Conservation (phyloP, 306 rosid species). For the Trichosanthes cucumerina region DNA sequence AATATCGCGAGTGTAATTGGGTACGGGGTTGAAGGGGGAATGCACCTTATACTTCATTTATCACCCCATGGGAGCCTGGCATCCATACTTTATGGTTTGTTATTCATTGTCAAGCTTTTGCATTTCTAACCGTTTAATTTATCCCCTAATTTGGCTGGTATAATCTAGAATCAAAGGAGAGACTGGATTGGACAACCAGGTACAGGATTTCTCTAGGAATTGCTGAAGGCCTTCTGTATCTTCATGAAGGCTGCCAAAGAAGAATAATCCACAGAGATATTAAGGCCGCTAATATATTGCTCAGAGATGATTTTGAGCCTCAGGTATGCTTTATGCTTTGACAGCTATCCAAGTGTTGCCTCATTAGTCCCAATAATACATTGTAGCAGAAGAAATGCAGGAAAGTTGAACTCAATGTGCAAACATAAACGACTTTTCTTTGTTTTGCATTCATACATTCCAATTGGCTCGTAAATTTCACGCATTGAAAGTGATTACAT, state of each 20-base stretch:
- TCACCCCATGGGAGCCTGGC: constrained; percentile 93
- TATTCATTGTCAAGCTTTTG: constrained; percentile 7
- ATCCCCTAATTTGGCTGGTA: neutral
- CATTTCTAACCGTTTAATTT: constrained; percentile 5
- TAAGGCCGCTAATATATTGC: constrained; percentile 88
- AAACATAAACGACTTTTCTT: neutral
- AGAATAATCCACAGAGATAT: constrained; percentile 94
- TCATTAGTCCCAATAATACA: neutral
- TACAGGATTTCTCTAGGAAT: constrained; percentile 67
- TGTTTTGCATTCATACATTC: neutral
- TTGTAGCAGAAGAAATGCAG: neutral
- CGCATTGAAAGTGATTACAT: neutral
- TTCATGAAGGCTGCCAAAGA: constrained; percentile 90
- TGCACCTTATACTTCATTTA: constrained; percentile 90
- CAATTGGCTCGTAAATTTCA: neutral
- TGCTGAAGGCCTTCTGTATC: constrained; percentile 83
- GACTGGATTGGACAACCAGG: constrained; percentile 61
- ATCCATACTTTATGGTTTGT: constrained; percentile 77
- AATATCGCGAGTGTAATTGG: constrained; percentile 87
- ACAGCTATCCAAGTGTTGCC: constrained; percentile 2
- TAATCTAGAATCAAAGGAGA: constrained; percentile 68
- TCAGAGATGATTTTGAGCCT: constrained; percentile 84
- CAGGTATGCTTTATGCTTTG: constrained; percentile 47
- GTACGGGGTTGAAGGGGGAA: constrained; percentile 97
- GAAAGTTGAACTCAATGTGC: neutral